Evolutionary conservation across 2,329 filamentous ascomycete species (phyloP), one percentile per base, ranked within the genome.

Genomic region (Fusarium coffeatum): DNA sequence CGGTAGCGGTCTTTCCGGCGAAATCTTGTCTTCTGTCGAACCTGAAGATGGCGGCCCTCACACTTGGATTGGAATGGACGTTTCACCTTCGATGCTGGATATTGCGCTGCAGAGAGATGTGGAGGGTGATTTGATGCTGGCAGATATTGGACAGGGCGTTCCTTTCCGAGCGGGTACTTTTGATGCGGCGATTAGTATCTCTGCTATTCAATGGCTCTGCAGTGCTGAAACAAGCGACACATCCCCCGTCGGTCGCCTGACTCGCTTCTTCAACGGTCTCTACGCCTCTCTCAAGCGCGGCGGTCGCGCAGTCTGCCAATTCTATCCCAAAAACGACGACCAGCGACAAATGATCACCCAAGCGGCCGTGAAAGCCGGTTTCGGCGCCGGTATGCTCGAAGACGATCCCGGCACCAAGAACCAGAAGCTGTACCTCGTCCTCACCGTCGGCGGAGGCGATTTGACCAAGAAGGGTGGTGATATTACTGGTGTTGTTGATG

Each of bases 381-480:
- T 99, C 76, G 95, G 96, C 49, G 96, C 96, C 0, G 96, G 96
- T 82, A 87, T 99, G 34, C 84, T 99, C 49, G 95, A 98, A 80
- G 96, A 99, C 80, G 95, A 98, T 78, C 93, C 93, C 0, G 95
- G 94, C 45, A 99, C 96, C 40, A 99, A 99, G 86, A 98, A 94
- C 77, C 89, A 91, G 72, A 99, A 99, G 85, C 85, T 97, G n/a
- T 99, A 99, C 79, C 85, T 99, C 4, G 95, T 99, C 1, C 83
- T 99, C 32, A 98, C 94, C 0, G 96, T 97, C 2, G 96, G 95
- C 32, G 89, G 88, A 6, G 81, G 81, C 0, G 82, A 80, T 1
- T 77, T 82, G 1, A 82, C 83, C 3, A 83, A 83, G 32, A 80
- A 79, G 46, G 86, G 87, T 3, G 91, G 92, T 11, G 94, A 97